Evolutionary conservation across 495 filamentous ascomycete species (phyloP).

Genomic region (Neurospora sp.): DNA sequence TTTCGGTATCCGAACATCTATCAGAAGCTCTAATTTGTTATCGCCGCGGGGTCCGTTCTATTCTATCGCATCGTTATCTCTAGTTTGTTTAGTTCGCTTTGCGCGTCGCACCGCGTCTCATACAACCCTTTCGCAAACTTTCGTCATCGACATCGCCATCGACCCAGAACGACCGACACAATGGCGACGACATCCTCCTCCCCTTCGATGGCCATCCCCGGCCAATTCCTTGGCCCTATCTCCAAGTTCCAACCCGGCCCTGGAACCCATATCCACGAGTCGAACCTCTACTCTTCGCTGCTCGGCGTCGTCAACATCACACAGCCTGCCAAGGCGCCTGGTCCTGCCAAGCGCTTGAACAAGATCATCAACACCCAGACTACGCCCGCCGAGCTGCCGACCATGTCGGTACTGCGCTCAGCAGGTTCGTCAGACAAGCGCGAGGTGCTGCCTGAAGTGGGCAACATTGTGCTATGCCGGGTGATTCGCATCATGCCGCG

Average conservation of each 20-base stretch:
- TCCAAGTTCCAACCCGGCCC: constrained; percentile 58
- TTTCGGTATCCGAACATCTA: not conserved
- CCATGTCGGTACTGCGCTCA: constrained; percentile 23
- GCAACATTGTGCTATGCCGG: constrained; percentile 68
- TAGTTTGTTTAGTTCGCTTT: not conserved
- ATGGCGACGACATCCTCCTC: constrained; percentile 14
- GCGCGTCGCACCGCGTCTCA: not conserved
- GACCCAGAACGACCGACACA: not conserved
- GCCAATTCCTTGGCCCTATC: constrained; percentile 63
- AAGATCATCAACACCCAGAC: constrained; percentile 32
- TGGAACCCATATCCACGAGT: constrained; percentile 69
- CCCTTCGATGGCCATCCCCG: constrained; percentile 46
- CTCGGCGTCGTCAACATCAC: constrained; percentile 50
- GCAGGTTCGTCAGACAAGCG: constrained; percentile 37
- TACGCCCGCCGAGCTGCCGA: constrained; percentile 24
- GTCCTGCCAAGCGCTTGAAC: constrained; percentile 48
- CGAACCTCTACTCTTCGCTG: constrained; percentile 62
- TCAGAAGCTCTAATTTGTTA: not conserved
- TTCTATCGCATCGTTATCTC: not conserved
- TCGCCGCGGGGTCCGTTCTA: not conserved
- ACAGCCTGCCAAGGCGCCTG: constrained; percentile 36
- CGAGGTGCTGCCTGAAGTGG: constrained; percentile 72
- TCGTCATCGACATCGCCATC: not conserved
- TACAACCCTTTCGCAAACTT: not conserved
- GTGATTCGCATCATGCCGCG: constrained; percentile 75